Conservation (phyloP, 2,329 filamentous ascomycete species). For the Calycina marina region DNA sequence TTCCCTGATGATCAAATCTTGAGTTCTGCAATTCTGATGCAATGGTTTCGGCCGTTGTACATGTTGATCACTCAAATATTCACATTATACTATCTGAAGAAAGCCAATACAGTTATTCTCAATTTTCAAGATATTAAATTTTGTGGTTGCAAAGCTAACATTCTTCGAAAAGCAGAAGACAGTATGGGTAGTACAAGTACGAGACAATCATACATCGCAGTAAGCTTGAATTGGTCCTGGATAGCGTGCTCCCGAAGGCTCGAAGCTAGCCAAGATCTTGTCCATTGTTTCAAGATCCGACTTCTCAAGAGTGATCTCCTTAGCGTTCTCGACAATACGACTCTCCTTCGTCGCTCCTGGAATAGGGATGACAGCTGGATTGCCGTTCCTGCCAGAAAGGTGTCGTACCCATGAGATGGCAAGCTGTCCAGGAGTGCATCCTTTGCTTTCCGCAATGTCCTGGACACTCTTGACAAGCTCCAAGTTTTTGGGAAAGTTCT, state of each 20-base stretch:
- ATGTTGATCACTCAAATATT: slow-evolving; percentile 14
- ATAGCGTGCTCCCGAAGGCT: slow-evolving; percentile 35
- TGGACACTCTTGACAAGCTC: slow-evolving; percentile 43
- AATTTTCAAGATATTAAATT: too few relatives aligned
- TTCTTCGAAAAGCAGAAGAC: too few relatives aligned
- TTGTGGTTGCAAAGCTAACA: too few relatives aligned
- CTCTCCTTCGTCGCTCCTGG: slow-evolving; percentile 44
- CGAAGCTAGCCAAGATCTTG: slow-evolving; percentile 31
- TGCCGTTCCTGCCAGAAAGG: slow-evolving; percentile 17
- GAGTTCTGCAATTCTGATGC: slow-evolving; percentile 23
- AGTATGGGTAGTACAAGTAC: too few relatives aligned
- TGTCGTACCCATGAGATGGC: slow-evolving; percentile 42
- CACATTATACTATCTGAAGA: too few relatives aligned
- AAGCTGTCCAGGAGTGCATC: slow-evolving; percentile 46
- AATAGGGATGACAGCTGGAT: slow-evolving; percentile 42
- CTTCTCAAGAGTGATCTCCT: slow-evolving; percentile 31
- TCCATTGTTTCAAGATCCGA: slow-evolving; percentile 38
- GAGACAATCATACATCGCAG: too few relatives aligned
- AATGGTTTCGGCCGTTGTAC: slow-evolving; percentile 10
- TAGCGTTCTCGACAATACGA: slow-evolving; percentile 46
- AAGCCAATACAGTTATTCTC: too few relatives aligned
- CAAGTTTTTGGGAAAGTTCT: slow-evolving; percentile 49
- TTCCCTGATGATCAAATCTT: slow-evolving; percentile 2
- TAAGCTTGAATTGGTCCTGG: too few relatives aligned
- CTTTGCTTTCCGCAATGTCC: slow-evolving; percentile 42